A percentile compares a stretch with the other conserved stretches of the same genome.
Evolutionary conservation across 441 rosid species (phyloP).

Genomic region (Croton laevigatus): DNA sequence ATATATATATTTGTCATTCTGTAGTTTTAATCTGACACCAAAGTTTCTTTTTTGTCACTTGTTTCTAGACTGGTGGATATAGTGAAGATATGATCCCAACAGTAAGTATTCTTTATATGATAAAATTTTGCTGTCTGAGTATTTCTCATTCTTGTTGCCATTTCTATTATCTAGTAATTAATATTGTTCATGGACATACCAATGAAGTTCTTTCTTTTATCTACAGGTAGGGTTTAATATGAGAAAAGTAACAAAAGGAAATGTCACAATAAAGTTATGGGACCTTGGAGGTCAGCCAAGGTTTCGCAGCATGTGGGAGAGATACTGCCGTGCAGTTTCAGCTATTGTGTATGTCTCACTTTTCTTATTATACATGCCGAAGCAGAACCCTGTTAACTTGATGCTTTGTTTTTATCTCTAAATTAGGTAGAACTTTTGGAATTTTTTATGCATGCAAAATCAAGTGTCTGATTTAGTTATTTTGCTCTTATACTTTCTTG

Average conservation of each 20-base stretch:
- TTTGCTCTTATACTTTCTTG: not conserved
- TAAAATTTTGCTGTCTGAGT: not conserved
- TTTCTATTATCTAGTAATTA: not conserved
- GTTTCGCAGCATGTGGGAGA: slow-evolving; percentile 99
- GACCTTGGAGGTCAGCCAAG: slow-evolving; percentile 99
- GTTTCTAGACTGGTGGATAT: slow-evolving; percentile 84
- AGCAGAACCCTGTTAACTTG: slow-evolving; percentile 25
- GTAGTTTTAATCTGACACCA: slow-evolving; percentile 17
- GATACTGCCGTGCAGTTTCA: slow-evolving; percentile 84
- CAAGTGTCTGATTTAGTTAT: not conserved
- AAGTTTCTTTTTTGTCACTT: slow-evolving; percentile 15
- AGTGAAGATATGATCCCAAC: slow-evolving; percentile 99
- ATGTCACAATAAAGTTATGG: slow-evolving; percentile 96
- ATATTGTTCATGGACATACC: not conserved
- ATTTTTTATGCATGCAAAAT: slow-evolving; percentile 23
- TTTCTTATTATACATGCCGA: not conserved
- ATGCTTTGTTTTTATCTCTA: not conserved
- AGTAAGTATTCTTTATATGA: slow-evolving; percentile 37
- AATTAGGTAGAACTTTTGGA: slow-evolving; percentile 42
- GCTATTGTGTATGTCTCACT: slow-evolving; percentile 60
- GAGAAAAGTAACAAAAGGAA: slow-evolving; percentile 96
- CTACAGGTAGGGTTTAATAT: slow-evolving; percentile 87
- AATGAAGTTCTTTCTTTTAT: not conserved
- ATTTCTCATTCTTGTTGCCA: not conserved
- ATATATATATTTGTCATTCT: not conserved